Evolutionary conservation across 495 filamentous ascomycete genomes (phyloP).

Genomic region (Daldinia loculata): DNA sequence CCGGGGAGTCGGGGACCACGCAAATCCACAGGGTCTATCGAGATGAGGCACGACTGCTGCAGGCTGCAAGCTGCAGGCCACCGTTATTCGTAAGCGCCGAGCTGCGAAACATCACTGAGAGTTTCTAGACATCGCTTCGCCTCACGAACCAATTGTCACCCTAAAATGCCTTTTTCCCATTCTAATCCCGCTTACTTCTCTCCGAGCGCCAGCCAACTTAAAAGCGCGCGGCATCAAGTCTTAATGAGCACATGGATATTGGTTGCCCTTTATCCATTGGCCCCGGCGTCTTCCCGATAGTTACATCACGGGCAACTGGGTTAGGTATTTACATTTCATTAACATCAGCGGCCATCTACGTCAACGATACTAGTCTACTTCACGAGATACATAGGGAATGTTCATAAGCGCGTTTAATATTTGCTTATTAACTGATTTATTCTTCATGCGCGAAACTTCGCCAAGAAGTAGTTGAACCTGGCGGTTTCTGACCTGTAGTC

Average conservation of each 20-base stretch:
- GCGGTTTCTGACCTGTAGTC: background rate
- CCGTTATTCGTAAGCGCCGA: slow-evolving; percentile 29
- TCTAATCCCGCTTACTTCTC: background rate
- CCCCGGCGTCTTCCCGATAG: background rate
- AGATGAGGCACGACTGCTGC: slow-evolving; percentile 19
- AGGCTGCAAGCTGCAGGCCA: slow-evolving; percentile 11
- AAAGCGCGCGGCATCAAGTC: slow-evolving; percentile 33
- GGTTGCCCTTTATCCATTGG: slow-evolving; percentile 24
- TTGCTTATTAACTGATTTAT: slow-evolving; percentile 5
- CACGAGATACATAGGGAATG: background rate
- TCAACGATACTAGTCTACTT: slow-evolving; percentile 1
- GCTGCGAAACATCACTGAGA: slow-evolving; percentile 17
- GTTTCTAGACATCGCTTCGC: background rate
- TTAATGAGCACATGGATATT: slow-evolving; percentile 1
- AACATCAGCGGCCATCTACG: background rate
- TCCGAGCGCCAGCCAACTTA: background rate
- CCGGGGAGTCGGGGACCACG: slow-evolving; percentile 24
- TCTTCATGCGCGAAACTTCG: slow-evolving; percentile 9
- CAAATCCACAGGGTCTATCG: slow-evolving; percentile 18
- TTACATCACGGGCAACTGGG: background rate
- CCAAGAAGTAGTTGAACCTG: slow-evolving; percentile 3
- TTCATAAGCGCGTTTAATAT: background rate
- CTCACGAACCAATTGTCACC: slow-evolving; percentile 19
- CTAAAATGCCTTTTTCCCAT: background rate
- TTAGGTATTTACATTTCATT: slow-evolving; percentile 16